Percentiles rank a stretch among this genome's conserved stretches.
Evolutionary conservation across 441 rosid species (phyloP).

Genomic region (Populus hybrid): DNA sequence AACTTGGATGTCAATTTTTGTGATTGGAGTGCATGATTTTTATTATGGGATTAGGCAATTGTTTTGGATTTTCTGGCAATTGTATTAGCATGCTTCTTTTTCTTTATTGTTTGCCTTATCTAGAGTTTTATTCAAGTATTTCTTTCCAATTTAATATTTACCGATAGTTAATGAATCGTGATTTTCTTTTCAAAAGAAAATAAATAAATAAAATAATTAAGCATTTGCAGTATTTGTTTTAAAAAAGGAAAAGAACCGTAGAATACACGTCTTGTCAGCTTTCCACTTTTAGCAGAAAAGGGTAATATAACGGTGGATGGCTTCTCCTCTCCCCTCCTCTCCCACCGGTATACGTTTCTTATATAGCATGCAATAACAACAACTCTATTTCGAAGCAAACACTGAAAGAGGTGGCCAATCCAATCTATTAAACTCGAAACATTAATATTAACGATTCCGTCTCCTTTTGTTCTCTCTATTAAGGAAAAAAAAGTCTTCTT

Average conservation of each 20-base stretch:
- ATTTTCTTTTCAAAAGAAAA: too few species aligned
- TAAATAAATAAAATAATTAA: too few species aligned
- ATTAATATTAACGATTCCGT: not conserved
- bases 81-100: too few species aligned
- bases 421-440: not conserved
- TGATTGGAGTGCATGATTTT: too few species aligned
- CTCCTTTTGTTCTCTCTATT: slow-evolving; percentile 7
- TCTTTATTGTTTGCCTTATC: too few species aligned
- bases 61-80: too few species aligned
- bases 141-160: too few species aligned
- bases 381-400: not conserved
- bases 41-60: too few species aligned
- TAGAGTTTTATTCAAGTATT: too few species aligned
- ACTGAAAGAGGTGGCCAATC: not conserved
- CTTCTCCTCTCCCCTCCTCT: slow-evolving; percentile 20
- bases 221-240: not conserved
- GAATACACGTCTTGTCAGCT: slow-evolving; percentile 24
- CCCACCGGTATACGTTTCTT: slow-evolving; percentile 43
- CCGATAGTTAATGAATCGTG: too few species aligned
- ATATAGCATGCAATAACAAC: slow-evolving; percentile 21
- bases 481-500: not conserved
- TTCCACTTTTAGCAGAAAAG: slow-evolving; percentile 14
- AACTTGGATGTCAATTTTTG: too few species aligned
- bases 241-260: not conserved
- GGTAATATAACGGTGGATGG: slow-evolving; percentile 18